Conservation (phyloP, 2,329 filamentous ascomycete genomes). For the Xylaria polymorpha region DNA sequence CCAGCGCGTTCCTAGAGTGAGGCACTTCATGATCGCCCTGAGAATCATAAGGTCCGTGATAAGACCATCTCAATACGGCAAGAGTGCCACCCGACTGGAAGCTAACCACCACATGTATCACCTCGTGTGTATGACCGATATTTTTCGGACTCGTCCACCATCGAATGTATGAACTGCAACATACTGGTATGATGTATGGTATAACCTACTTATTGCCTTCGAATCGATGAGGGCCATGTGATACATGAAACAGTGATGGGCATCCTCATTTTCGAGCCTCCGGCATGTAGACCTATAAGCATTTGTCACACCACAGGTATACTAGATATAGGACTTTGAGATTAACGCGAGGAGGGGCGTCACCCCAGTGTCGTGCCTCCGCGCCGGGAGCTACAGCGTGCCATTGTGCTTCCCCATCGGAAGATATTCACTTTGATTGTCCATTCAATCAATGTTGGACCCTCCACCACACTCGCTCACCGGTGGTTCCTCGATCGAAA, state of each 20-base stretch:
- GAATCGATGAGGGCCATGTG: slow-evolving; percentile 13
- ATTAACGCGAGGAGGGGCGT: slow-evolving; percentile 25
- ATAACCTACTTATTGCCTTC: background rate
- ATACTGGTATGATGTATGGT: slow-evolving; percentile 4
- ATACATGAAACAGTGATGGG: slow-evolving; percentile 18
- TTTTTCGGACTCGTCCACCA: slow-evolving; percentile 5
- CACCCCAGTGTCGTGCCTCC: slow-evolving; percentile 26
- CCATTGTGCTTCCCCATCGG: slow-evolving; percentile 23
- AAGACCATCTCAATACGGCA: slow-evolving; percentile 31
- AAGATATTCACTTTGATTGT: slow-evolving; percentile 17
- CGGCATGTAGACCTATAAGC: slow-evolving; percentile 11
- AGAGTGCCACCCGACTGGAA: slow-evolving; percentile 20
- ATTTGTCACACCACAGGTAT: slow-evolving; percentile 31
- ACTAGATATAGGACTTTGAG: slow-evolving; percentile 21
- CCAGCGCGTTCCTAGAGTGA: background rate
- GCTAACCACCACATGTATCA: background rate
- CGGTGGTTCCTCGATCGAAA: slow-evolving; percentile 14
- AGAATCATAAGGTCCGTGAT: slow-evolving; percentile 20
- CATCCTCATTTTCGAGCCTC: slow-evolving; percentile 14
- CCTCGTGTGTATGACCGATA: slow-evolving; percentile 7
- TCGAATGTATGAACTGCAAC: slow-evolving; percentile 6
- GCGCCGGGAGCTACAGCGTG: slow-evolving; percentile 30
- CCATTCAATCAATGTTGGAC: slow-evolving; percentile 8
- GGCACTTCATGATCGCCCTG: slow-evolving; percentile 9
- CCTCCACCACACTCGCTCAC: slow-evolving; percentile 8